phyloP scores from a whole-genome alignment of 257 asterid species.

The Euphrasia confusa region DNA sequence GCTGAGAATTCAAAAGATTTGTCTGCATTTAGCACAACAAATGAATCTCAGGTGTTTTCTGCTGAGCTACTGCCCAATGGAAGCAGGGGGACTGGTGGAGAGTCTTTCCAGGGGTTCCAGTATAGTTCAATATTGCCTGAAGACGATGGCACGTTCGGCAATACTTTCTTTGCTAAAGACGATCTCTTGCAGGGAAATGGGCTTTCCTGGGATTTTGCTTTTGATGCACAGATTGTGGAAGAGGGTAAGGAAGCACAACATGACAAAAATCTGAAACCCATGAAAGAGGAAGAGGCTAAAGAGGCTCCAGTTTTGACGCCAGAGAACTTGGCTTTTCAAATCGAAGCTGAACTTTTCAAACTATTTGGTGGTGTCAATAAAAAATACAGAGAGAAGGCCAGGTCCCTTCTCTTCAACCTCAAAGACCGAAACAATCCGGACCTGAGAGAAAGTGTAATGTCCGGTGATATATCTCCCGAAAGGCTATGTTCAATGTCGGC shows the following conservation, averaged over 20 bases:
- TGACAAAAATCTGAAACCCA: conserved; percentile 31
- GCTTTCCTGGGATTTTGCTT: conserved; percentile 92
- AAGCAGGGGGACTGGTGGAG: conserved; percentile 34
- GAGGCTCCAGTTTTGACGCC: conserved; percentile 38
- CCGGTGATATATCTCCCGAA: conserved; percentile 80
- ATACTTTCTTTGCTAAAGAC: conserved; percentile 75
- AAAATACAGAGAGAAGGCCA: conserved; percentile 92
- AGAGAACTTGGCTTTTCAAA: conserved; percentile 45
- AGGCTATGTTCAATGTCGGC: conserved; percentile 91
- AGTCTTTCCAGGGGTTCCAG: conserved; percentile 45
- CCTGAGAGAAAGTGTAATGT: conserved; percentile 79
- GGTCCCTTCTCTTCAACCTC: conserved; percentile 89
- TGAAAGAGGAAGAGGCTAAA: conserved; percentile 31
- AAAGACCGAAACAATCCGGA: conserved; percentile 95
- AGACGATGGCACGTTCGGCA: conserved; percentile 63
- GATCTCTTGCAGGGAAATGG: conserved; percentile 98
- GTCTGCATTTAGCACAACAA: conserved; percentile 28
- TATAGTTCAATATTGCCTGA: conserved; percentile 51
- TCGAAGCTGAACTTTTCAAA: conserved; percentile 78
- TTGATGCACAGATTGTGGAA: conserved; percentile 54
- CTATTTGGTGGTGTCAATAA: conserved; percentile 84
- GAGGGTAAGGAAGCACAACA: conserved; percentile 44
- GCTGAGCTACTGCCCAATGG: conserved; percentile 37
- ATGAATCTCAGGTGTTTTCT: conserved; percentile 35
- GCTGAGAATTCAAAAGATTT: conserved; percentile 30